These are phyloP conservation scores for Dryas alaskensis DNA, from an alignment of 306 rosid genomes.

Conservation along the genomic window DNA sequence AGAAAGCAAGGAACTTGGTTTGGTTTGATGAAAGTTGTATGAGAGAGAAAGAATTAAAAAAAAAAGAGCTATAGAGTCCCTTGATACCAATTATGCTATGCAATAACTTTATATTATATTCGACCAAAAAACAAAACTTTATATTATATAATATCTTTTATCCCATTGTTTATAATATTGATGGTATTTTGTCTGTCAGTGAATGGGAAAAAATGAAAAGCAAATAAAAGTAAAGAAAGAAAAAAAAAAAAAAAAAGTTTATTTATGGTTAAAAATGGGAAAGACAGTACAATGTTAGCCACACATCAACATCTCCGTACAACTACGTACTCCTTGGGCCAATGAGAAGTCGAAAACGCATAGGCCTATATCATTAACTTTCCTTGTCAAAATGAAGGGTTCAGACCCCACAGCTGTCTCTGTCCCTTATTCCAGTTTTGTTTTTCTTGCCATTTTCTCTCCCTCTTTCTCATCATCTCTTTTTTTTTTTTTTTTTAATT, in stretches of 20 bases:
- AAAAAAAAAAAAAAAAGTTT: too few species aligned
- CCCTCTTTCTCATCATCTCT: too few species aligned
- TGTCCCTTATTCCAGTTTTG: background rate
- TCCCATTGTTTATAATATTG: too few species aligned
- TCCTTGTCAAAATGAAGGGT: background rate
- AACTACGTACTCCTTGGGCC: slow-evolving; percentile 22
- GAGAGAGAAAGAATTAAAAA: too few species aligned
- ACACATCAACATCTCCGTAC: slow-evolving; percentile 51
- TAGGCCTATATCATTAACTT: background rate
- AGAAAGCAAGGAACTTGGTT: background rate
- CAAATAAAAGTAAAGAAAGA: background rate
- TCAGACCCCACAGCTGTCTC: background rate
- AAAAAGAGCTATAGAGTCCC: too few species aligned
- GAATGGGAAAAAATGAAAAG: too few species aligned
- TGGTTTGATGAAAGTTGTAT: background rate
- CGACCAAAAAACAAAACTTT: too few species aligned
- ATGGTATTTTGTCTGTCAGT: too few species aligned
- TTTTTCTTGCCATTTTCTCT: background rate
- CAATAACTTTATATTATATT: too few species aligned
- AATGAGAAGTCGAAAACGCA: slow-evolving; percentile 40
- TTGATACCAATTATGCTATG: too few species aligned
- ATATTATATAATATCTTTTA: too few species aligned
- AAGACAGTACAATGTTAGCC: slow-evolving; percentile 29
- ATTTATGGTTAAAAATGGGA: background rate
- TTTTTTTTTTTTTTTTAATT: background rate